A percentile compares a stretch with the other conserved stretches of the same genome.
Conservation (phyloP, 148 eudicot species). For the Bassia scoparia region DNA sequence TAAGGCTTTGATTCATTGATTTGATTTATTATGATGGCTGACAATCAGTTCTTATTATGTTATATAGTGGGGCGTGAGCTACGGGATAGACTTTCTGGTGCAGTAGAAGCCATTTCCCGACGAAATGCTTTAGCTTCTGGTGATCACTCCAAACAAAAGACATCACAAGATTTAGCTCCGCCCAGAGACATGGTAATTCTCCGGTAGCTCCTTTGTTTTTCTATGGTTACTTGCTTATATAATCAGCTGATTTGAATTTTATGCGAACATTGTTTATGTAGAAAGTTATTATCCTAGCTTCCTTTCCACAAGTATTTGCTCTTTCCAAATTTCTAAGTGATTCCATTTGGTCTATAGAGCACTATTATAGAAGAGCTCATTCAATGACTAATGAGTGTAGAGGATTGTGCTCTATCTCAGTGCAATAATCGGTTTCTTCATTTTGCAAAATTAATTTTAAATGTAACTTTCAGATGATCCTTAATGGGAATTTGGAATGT, state of each 20-base stretch:
- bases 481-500: background rate
- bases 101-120: slow-evolving; percentile 75
- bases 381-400: background rate
- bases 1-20: background rate
- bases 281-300: no score
- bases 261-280: no score
- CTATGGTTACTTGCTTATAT: background rate
- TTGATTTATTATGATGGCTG: no score
- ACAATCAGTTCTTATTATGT: slow-evolving; percentile 11
- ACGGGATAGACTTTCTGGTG: slow-evolving; percentile 72
- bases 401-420: background rate
- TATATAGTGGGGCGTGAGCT: slow-evolving; percentile 62
- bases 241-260: background rate
- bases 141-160: slow-evolving; percentile 52
- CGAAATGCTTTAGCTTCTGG: slow-evolving; percentile 55
- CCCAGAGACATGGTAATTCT: slow-evolving; percentile 72
- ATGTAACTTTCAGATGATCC: background rate
- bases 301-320: background rate
- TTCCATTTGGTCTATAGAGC: background rate
- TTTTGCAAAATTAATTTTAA: background rate
- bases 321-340: background rate
- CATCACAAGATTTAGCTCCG: slow-evolving; percentile 57
- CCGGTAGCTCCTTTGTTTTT: background rate
- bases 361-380: background rate
- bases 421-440: background rate